phyloP scores from a whole-genome alignment of 1,284 basidiomycete species.

The Ceratobasidium sp. region DNA sequence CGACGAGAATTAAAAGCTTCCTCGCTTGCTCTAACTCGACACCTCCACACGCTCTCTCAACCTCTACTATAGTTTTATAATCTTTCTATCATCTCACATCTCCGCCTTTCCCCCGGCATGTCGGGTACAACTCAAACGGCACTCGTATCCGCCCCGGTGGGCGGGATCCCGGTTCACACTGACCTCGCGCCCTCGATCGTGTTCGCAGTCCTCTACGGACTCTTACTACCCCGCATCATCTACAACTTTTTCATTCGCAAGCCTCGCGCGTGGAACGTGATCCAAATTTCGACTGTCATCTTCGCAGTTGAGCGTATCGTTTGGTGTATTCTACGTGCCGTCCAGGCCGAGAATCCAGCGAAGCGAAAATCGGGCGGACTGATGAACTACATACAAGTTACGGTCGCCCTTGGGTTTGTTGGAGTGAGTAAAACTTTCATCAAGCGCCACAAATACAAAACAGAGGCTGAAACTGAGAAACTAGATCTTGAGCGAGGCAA shows the following conservation, averaged over 20 bases:
- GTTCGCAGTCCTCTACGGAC: constrained; percentile 57
- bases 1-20: too few relatives aligned
- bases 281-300: constrained; percentile 13
- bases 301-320: constrained; percentile 13
- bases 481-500: constrained; percentile 4
- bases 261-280: constrained; percentile 12
- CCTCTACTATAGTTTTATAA: too few relatives aligned
- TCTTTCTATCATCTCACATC: too few relatives aligned
- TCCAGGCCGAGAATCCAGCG: constrained; percentile 9
- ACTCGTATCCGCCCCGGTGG: constrained; percentile 55
- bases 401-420: constrained; percentile 7
- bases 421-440: not conserved
- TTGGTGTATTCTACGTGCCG: constrained; percentile 10
- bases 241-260: constrained; percentile 54
- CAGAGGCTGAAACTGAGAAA: not conserved
- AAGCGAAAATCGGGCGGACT: not conserved
- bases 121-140: not conserved
- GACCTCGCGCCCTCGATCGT: constrained; percentile 60
- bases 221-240: constrained; percentile 55
- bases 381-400: constrained; percentile 19
- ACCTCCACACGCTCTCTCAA: too few relatives aligned
- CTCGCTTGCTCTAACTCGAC: too few relatives aligned
- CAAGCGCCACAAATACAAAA: not conserved
- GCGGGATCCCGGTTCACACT: constrained; percentile 54
- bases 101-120: too few relatives aligned